Evolutionary conservation across 2,329 filamentous ascomycete species (phyloP), one percentile per base, ranked within the genome.

Genomic region (Aspergillus piperis): DNA sequence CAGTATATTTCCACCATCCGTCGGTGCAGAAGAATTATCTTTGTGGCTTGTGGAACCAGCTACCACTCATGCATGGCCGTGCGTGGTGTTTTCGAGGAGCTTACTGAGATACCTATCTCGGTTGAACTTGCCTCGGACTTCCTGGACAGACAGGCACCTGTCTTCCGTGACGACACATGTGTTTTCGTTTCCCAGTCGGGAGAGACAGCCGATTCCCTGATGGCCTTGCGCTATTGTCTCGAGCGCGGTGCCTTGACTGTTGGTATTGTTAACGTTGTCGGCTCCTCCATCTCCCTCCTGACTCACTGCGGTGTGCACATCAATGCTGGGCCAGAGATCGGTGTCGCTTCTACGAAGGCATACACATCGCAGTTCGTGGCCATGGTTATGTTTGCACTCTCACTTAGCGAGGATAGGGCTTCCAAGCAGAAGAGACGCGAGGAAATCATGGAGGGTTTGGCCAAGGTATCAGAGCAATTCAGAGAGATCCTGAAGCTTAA

Each of bases 21-120:
- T 72, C 90, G 95, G 71, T 99, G 95, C 86, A 88, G 95, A 74
- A 89, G 95, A 79, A 92, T 99, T 74, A 99, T 99, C 69, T 99
- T 99, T 82, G 96, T 99, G 80, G 95, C 95, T 70, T 99, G 95
- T 79, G 95, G 95, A 81, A 99, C 95, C 58, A 96, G 91, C 68
- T 99, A 92, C 81, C 95, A 99, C 85, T 98, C 93, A 68, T 99
- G 95, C 83, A 99, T 99, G 95, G 95, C 95, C 70, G 95, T 99
- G 58, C 92, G 95, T 76, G 95, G 95, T 81, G 88, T 95, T 64
- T 99, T 99, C 73, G 95, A 99, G 80, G 95, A 99, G 82, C 84
- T 99, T 68, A 95, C 94, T 23, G 95, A 99, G 80, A 98, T 99
- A 69, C 95, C 95, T 32, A 99, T 99, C 72, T 86, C 94, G 5